These are phyloP conservation scores for Eimeria praecox DNA, from an alignment of 169 alveolate genomes.

Conservation along the genomic window DNA sequence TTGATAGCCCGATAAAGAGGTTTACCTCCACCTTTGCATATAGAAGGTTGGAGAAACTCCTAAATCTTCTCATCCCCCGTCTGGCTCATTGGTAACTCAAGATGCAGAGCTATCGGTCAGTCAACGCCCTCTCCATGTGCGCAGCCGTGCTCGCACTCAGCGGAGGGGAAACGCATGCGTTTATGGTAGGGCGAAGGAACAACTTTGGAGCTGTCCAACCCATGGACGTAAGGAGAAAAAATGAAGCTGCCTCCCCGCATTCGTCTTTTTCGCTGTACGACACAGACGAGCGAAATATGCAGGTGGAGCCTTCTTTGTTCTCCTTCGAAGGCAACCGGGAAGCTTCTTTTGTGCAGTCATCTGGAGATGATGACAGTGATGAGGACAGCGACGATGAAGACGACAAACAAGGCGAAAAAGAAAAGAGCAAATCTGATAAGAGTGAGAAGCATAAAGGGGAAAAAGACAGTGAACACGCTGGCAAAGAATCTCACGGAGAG, in stretches of 20 bases:
- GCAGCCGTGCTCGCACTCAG: slow-evolving; percentile 33
- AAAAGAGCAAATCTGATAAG: background rate
- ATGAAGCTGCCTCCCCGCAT: background rate
- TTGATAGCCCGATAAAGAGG: too few relatives aligned
- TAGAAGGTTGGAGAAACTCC: background rate
- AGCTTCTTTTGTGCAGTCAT: slow-evolving; percentile 18
- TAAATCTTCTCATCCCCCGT: background rate
- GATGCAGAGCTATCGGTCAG: slow-evolving; percentile 26
- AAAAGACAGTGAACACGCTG: background rate
- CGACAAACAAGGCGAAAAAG: slow-evolving; percentile 6
- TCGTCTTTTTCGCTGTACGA: background rate
- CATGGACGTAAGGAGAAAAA: background rate
- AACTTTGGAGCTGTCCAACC: background rate
- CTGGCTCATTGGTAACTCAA: background rate
- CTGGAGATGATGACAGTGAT: slow-evolving; percentile 45
- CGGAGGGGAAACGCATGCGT: background rate
- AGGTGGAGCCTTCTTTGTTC: slow-evolving; percentile 4
- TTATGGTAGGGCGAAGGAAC: slow-evolving; percentile 31
- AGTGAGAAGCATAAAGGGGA: background rate
- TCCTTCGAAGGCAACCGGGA: background rate
- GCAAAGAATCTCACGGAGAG: background rate
- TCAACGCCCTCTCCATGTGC: slow-evolving; percentile 14
- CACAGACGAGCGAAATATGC: background rate
- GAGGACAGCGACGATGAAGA: slow-evolving; percentile 24
- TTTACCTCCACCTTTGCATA: background rate